A percentile compares a stretch with the other conserved stretches of the same genome.
Evolutionary conservation across 2,329 filamentous ascomycete species (phyloP).

Genomic region (Tetracladium maxilliforme): DNA sequence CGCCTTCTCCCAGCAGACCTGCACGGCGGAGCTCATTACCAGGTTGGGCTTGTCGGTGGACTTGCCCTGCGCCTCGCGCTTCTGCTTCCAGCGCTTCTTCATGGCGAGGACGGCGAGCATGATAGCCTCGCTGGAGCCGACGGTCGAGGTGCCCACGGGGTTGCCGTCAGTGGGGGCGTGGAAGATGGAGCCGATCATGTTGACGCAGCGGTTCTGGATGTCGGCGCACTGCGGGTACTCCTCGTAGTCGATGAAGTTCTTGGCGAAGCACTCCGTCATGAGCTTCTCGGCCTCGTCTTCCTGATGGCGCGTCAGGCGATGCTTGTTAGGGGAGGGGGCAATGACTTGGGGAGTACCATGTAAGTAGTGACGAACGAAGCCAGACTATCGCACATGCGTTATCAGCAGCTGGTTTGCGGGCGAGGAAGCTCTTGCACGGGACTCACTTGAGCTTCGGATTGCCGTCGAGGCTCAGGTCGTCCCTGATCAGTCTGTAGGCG

Average conservation of each 20-base stretch:
- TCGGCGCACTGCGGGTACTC: conserved; percentile 71
- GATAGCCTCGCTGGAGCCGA: conserved; percentile 83
- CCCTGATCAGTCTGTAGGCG: conserved; percentile 95
- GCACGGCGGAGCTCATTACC: conserved; percentile 89
- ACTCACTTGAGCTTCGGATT: conserved; percentile 73
- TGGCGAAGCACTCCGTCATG: conserved; percentile 83
- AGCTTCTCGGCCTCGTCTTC: conserved; percentile 93
- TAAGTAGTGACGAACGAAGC: conserved; percentile 93
- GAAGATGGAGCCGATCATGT: conserved; percentile 83
- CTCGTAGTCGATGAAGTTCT: conserved; percentile 91
- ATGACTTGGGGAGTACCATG: conserved; percentile 60
- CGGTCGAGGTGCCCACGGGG: conserved; percentile 73
- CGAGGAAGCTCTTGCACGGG: background rate
- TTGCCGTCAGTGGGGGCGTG: conserved; percentile 54
- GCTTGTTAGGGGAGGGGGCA: conserved; percentile 1
- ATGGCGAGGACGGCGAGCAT: conserved; percentile 76
- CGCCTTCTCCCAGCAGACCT: conserved; percentile 95
- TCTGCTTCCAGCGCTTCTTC: conserved; percentile 91
- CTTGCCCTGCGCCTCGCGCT: conserved; percentile 70
- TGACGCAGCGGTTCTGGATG: conserved; percentile 84
- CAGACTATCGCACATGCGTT: conserved; percentile 35
- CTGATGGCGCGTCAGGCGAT: conserved; percentile 21
- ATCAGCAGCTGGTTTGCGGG: too few species aligned
- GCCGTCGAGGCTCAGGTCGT: conserved; percentile 81
- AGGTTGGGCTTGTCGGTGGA: conserved; percentile 73